Conservation (phyloP, 2,329 filamentous ascomycete genomes). For the Fusarium sp. region DNA sequence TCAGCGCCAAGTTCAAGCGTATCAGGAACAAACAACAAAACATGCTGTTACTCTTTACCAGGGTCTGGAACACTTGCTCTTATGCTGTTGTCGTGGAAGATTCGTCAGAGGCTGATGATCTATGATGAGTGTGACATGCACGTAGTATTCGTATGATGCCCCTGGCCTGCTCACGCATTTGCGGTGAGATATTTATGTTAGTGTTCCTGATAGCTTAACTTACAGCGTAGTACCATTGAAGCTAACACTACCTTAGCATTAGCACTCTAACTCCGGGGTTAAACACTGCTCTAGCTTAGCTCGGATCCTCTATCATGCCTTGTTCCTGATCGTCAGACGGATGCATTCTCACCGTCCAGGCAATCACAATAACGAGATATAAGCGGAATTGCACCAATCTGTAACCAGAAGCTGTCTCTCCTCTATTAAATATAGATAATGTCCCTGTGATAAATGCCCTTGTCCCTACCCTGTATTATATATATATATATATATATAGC, state of each 20-base stretch:
- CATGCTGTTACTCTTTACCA: not conserved
- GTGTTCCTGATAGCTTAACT: conserved; percentile 7
- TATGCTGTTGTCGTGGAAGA: conserved; percentile 21
- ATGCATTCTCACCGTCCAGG: not conserved
- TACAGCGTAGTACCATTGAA: not conserved
- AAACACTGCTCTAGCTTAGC: conserved; percentile 7
- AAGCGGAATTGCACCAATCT: not conserved
- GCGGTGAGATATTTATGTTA: conserved; percentile 10
- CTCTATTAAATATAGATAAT: conserved; percentile 5
- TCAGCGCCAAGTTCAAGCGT: conserved; percentile 17
- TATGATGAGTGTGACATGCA: not conserved
- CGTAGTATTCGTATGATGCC: conserved; percentile 4
- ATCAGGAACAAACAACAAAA: conserved; percentile 31
- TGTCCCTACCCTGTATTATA: not conserved
- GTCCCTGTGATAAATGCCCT: not conserved
- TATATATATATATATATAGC: not conserved
- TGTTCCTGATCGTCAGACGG: conserved; percentile 8
- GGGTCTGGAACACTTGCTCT: conserved; percentile 6
- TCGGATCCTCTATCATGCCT: conserved; percentile 5
- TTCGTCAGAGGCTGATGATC: conserved; percentile 2
- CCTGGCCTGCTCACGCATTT: conserved; percentile 12
- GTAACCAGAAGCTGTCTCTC: not conserved
- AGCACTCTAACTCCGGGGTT: not conserved
- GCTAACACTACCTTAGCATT: not conserved
- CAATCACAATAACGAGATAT: not conserved